phyloP scores from a whole-genome alignment of 2,329 filamentous ascomycete genomes.

The Colletotrichum somersetense region DNA sequence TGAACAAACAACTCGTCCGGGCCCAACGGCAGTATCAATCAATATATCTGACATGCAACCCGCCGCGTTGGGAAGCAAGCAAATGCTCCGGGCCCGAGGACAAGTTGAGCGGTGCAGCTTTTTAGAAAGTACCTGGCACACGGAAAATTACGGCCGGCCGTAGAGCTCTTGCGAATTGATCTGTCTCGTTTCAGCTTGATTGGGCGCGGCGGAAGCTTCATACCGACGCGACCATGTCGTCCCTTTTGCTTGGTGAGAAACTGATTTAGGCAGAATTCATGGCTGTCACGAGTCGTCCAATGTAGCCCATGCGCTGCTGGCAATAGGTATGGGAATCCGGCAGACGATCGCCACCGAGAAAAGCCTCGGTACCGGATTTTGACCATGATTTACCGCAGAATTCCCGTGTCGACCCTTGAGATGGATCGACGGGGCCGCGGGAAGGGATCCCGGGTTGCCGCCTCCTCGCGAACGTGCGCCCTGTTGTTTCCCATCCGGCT shows the following conservation, averaged over 20 bases:
- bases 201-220: conserved; percentile 7
- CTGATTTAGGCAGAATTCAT: conserved; percentile 24
- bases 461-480: background rate
- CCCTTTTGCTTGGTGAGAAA: background rate
- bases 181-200: background rate
- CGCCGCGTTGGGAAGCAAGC: background rate
- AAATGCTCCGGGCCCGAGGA: background rate
- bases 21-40: background rate
- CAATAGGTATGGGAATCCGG: background rate
- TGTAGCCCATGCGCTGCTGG: background rate
- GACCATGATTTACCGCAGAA: background rate
- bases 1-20: background rate
- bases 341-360: background rate
- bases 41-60: background rate
- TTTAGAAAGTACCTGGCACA: background rate
- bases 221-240: background rate
- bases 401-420: background rate
- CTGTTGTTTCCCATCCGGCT: background rate
- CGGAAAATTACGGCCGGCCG: too few species aligned
- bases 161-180: background rate
- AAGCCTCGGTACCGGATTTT: background rate
- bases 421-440: background rate
- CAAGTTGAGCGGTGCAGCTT: background rate
- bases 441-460: background rate
- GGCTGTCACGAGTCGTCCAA: background rate